Evolutionary conservation across 1,284 basidiomycete species (phyloP).

Genomic region (Ustilago bromivora): DNA sequence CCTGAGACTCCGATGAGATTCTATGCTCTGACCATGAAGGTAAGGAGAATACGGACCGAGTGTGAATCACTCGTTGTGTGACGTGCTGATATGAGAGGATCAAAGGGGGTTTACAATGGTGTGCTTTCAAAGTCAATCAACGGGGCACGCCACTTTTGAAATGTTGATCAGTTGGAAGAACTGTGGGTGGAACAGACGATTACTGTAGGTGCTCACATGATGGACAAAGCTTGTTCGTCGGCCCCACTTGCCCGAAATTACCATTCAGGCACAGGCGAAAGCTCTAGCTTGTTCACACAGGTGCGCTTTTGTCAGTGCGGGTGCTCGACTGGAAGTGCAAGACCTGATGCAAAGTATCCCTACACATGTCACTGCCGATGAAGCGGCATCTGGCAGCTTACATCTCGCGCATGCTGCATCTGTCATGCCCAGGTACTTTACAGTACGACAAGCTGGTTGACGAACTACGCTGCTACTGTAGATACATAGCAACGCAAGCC

Average conservation of each 20-base stretch:
- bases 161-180: conserved; percentile 33
- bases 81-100: neutral
- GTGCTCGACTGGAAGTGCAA: neutral
- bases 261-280: too few species aligned
- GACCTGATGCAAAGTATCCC: neutral
- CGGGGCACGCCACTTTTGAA: neutral
- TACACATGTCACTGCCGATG: neutral
- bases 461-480: neutral
- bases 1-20: neutral
- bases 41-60: neutral
- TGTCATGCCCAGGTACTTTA: neutral
- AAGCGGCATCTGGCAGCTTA: too few species aligned
- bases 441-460: neutral
- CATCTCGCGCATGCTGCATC: neutral
- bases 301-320: too few species aligned
- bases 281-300: too few species aligned
- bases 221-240: too few species aligned
- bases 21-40: neutral
- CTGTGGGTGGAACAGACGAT: neutral
- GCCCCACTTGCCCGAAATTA: too few species aligned
- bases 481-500: neutral
- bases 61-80: neutral
- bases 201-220: too few species aligned
- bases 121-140: conserved; percentile 13
- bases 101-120: neutral